Base-by-base conservation (phyloP, 2,329 filamentous ascomycete genomes). In the Cercospora sp. region DNA sequence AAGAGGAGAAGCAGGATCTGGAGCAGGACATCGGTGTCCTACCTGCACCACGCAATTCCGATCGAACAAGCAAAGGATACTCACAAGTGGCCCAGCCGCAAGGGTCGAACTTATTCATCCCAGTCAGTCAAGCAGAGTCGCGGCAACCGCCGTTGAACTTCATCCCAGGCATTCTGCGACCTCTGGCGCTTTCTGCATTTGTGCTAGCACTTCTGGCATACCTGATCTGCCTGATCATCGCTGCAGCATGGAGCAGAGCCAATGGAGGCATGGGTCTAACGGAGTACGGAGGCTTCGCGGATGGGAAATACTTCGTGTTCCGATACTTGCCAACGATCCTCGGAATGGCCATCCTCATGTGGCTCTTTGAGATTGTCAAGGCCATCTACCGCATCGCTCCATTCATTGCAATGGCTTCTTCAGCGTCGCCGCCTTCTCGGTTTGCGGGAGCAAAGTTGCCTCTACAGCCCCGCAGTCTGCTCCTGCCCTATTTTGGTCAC, bases 311-410 rank as follows among this genome's bases (percentile, higher is more conserved):
- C 79, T 97, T 97, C 77, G 80, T 96, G 58, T 95, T 96, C 78
- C 87, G 93, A 69, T 92, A 96, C 71, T 81, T 97, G 1, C 94
- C 94, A 2, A 92, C 93, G 66, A 81, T 96, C 0, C 76, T 96
- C 13, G 92, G 89, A 0, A 88, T 88, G 20, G 72, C 90, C 12
- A 81, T 96, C 39, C 83, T 95, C 57, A 78, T 97, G 6, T 96
- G 92, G 83, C 85, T 92, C 0, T 90, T 96, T 74, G 87, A 89
- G 72, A 83, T 97, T 45, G 86, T 93, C 72, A 84, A 86, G 1
- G 88, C 93, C 3, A 86, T 93, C n/a, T 88, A 91, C 70, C 89
- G 94, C 67, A 86, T 91, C 12, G 83, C 91, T 45, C 94, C 94
- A 0, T 96, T 96, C 77, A 86, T 88, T 23, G 85, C 88, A n/a